A percentile compares a stretch with the other conserved stretches of the same genome.
These are phyloP conservation scores for Entonaema liquescens DNA, from an alignment of 495 filamentous ascomycete genomes.

Conservation along the genomic window DNA sequence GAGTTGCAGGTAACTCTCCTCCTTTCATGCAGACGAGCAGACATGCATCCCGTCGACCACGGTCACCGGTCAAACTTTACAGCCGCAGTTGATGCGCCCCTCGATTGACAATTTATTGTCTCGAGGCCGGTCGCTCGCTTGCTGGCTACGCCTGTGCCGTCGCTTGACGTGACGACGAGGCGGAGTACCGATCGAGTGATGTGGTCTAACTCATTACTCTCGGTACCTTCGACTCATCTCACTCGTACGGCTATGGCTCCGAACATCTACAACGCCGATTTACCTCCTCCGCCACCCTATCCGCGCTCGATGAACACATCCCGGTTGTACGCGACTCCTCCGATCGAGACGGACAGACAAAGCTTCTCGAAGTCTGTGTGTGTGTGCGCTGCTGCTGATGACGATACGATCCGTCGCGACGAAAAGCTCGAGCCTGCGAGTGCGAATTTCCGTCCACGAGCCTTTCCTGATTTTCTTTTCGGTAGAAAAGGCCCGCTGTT, in stretches of 20 bases:
- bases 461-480: slow-evolving; percentile 9
- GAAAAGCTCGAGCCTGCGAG: slow-evolving; percentile 23
- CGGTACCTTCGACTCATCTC: slow-evolving; percentile 14
- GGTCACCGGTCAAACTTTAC: slow-evolving; percentile 21
- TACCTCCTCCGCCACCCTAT: background rate
- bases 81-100: slow-evolving; percentile 13
- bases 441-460: slow-evolving; percentile 17
- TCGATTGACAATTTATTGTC: slow-evolving; percentile 32
- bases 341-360: slow-evolving; percentile 25
- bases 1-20: slow-evolving; percentile 33
- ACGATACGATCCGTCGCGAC: slow-evolving; percentile 18
- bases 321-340: slow-evolving; percentile 33
- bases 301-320: slow-evolving; percentile 21
- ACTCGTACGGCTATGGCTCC: slow-evolving; percentile 15
- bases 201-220: slow-evolving; percentile 7
- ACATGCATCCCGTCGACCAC: slow-evolving; percentile 31
- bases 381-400: slow-evolving; percentile 18
- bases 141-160: background rate
- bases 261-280: background rate
- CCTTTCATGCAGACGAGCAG: slow-evolving; percentile 25
- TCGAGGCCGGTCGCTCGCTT: slow-evolving; percentile 21
- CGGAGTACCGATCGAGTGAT: slow-evolving; percentile 13
- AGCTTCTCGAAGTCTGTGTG: slow-evolving; percentile 29
- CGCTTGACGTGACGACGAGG: slow-evolving; percentile 23
- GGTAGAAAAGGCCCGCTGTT: slow-evolving; percentile 25